Base-by-base conservation (phyloP, 352 stramenopile species). In the Plasmopara halstedii region DNA sequence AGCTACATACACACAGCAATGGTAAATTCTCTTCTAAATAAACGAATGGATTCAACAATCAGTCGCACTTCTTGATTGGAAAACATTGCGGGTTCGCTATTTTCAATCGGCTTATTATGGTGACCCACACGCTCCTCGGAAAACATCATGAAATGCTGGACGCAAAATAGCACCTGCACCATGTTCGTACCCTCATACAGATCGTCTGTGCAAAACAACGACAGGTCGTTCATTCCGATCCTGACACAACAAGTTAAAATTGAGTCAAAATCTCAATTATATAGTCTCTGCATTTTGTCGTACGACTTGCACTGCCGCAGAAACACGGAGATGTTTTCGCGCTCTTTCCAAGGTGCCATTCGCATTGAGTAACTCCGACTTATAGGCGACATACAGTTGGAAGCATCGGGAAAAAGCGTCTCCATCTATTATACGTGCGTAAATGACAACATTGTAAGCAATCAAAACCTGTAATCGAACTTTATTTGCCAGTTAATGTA, bases 171-270 rank as follows among this genome's bases (percentile, higher is more conserved):
- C 19, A 89, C 71, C 55, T 88, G 76, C 2, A 92, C 75, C 74
- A 92, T 86, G 42, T 92, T 87, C 31, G 73, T 88, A 43, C 80
- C 80, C 46, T 89, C 77, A 50, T 89, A 91, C 26, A 92, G 50
- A 50, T 92, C 77, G 38, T 88, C 80, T 5, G 80, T 89, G 56
- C 77, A 88, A 42, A 92, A 89, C 13, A 92, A 49, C 18, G 78
- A 89, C 27, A 78, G 58, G 52, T 88, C 77, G 45, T 79, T 73
- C 77, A 92, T 92, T 14, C 80, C 77, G n/a, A 92, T 67, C 3
- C 79, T 88, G 34, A 5, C 21, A 7, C 26, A 31, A 10, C 23
- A 32, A 27, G 13, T 27, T 33, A 18, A 54, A 48, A 63, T 32
- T 29, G 1, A 6, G 11, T 6, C 1, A 29, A 29, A 29, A 29